Percentiles rank a stretch among this genome's conserved stretches.
Conservation (phyloP, 192 early-diverging fungal genomes). For the Rhizoclosmatium sp. region DNA sequence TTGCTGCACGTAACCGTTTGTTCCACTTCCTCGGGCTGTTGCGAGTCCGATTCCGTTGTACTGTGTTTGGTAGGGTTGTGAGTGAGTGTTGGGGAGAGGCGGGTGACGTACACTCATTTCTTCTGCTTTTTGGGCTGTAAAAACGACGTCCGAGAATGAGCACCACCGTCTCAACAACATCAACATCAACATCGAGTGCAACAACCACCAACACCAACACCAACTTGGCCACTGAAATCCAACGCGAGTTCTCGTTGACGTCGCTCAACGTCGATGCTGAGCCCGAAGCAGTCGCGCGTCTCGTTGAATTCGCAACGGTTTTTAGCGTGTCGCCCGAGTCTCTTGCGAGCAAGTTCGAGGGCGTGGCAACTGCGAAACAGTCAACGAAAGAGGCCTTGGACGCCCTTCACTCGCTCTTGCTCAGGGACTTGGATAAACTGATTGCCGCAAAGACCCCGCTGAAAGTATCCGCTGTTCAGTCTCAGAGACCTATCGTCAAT, state of each 20-base stretch:
- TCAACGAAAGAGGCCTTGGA: not conserved
- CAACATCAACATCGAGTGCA: no score
- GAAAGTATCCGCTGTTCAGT: no score
- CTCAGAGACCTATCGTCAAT: not conserved
- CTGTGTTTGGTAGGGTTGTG: not conserved
- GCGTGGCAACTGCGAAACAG: not conserved
- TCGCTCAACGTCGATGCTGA: not conserved
- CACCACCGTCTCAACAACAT: no score
- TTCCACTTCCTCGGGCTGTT: constrained; percentile 72
- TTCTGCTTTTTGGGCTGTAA: no score
- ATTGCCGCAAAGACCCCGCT: no score
- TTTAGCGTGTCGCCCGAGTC: not conserved
- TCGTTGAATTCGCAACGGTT: not conserved
- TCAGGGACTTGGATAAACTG: no score
- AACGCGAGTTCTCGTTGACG: not conserved
- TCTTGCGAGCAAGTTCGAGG: constrained; percentile 8
- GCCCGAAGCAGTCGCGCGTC: not conserved
- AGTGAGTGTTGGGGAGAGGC: no score
- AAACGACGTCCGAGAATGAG: no score
- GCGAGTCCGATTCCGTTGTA: constrained; percentile 57
- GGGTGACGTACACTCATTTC: no score
- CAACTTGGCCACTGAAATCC: no score
- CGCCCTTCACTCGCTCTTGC: not conserved
- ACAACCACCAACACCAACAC: no score
- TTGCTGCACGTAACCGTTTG: constrained; percentile 95